Base-by-base conservation (phyloP, 805 yeast species). In the Kregervanrija pseudodelftensis region DNA sequence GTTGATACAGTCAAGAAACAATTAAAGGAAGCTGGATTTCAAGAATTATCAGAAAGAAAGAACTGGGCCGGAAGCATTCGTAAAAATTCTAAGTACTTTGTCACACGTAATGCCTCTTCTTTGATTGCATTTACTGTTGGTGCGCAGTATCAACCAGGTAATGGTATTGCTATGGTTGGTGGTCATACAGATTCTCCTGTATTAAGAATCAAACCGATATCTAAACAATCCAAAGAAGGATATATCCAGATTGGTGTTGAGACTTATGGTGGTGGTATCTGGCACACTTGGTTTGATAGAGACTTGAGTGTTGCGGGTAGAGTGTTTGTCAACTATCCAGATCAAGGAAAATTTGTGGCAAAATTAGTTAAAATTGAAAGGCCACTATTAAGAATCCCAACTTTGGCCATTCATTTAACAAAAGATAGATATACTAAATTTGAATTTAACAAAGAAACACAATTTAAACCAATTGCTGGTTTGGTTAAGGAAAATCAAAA, bases 231-330 rank as follows among this genome's bases (percentile, higher is more conserved):
- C 10, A 67, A 72, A 13, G 90, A 85, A 55, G 95, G 95, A 1
- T 91, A 80, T 57, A 73, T 79, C 44, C 96, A 90, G 62, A 79
- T 93, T 14, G 98, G 96, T 34, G 95, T 93, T 9, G 98, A 93
- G 64, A 77, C 82, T 41, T 91, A 91, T 58, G 98, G 99, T 45
- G 98, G 98, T 33, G 93, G 96, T 41, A 80, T 90, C 44, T 93
- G 97, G 80, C 96, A 87, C 60, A 79, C 96, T 5, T 91, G 98
- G 97, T 91, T 93, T 59, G 99, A 91, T 63, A 79, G 97, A 48
- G 97, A 91, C 62, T 73, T 93, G 54, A 75, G 91, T 34, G 69
- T 89, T 48, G 98, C 97, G 8, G 99, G 99, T 12, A 73, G 98
- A 53, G 95, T 91, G 1, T 82, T 82, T 59, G 83, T 86, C 13